Percentiles rank a stretch among this genome's conserved stretches.
Conservation (phyloP, 164 flowering plant genomes). For the Piper betle region DNA sequence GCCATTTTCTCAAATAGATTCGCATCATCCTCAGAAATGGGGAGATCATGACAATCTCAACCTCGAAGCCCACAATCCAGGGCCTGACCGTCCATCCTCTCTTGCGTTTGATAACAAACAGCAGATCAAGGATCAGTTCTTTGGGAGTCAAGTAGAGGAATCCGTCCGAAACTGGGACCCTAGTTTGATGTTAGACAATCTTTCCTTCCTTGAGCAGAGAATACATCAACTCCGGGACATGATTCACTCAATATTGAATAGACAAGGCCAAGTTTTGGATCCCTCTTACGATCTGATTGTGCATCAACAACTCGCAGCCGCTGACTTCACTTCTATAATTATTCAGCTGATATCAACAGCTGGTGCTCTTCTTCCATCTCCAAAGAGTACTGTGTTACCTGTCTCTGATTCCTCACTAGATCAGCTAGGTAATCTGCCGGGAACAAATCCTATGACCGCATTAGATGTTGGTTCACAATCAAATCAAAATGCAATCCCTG, state of each 20-base stretch:
- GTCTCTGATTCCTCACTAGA: no score
- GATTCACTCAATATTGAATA: conserved; percentile 42
- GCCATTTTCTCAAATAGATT: conserved; percentile 14
- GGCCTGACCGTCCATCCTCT: conserved; percentile 15
- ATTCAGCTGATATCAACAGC: no score
- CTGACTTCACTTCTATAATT: conserved; percentile 82
- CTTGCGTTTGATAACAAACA: conserved; percentile 16
- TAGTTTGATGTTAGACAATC: conserved; percentile 42
- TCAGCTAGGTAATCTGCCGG: no score
- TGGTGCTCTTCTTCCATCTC: no score
- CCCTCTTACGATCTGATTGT: conserved; percentile 28
- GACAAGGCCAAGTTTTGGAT: conserved; percentile 17
- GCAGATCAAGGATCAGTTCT: conserved; percentile 20
- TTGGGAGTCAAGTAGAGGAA: conserved; percentile 7
- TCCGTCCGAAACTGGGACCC: conserved; percentile 55
- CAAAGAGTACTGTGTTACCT: no score
- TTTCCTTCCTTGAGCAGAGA: conserved; percentile 71
- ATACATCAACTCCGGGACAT: conserved; percentile 77
- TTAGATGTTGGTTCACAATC: no score
- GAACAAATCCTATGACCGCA: no score
- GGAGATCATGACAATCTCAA: conserved; percentile 25
- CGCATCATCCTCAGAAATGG: conserved; percentile 31
- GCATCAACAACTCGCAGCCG: conserved; percentile 76
- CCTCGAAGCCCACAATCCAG: conserved; percentile 17
- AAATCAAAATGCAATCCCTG: no score